A percentile compares a stretch with the other conserved stretches of the same genome.
Evolutionary conservation across 2,329 filamentous ascomycete species (phyloP).

Genomic region (Paraphaeosphaeria minitans): DNA sequence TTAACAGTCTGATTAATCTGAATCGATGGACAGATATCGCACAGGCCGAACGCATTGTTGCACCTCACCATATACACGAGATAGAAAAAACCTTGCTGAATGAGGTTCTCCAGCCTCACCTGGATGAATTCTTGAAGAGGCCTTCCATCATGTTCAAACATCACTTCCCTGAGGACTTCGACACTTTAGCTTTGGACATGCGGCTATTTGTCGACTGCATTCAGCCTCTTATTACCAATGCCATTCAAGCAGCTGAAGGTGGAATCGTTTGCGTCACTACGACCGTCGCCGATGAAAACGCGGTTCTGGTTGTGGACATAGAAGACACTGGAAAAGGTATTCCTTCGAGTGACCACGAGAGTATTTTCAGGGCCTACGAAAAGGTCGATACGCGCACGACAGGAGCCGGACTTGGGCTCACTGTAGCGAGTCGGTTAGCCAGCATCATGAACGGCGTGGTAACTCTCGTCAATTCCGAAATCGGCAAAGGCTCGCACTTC

Average conservation of each 20-base stretch:
- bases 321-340: constrained; percentile 53
- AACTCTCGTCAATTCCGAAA: constrained; percentile 44
- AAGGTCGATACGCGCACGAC: constrained; percentile 47
- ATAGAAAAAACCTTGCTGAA: constrained; percentile 43
- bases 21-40: constrained; percentile 48
- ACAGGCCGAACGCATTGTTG: constrained; percentile 25
- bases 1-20: constrained; percentile 53
- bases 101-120: constrained; percentile 35
- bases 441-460: constrained; percentile 48
- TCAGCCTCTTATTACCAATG: constrained; percentile 50
- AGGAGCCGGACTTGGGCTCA: constrained; percentile 52
- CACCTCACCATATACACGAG: constrained; percentile 36
- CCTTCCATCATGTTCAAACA: constrained; percentile 44
- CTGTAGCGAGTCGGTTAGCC: constrained; percentile 51
- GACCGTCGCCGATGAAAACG: constrained; percentile 35
- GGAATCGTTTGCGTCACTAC: constrained; percentile 47
- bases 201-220: constrained; percentile 51
- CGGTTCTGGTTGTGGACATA: constrained; percentile 46
- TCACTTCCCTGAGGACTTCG: constrained; percentile 31
- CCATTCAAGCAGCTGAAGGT: constrained; percentile 48
- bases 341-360: constrained; percentile 35
- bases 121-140: constrained; percentile 32
- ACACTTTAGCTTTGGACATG: constrained; percentile 45
- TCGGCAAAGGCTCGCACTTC: constrained; percentile 50
- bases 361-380: constrained; percentile 53